Base-by-base conservation (phyloP, 805 yeast species). In the Pichia scutulata region DNA sequence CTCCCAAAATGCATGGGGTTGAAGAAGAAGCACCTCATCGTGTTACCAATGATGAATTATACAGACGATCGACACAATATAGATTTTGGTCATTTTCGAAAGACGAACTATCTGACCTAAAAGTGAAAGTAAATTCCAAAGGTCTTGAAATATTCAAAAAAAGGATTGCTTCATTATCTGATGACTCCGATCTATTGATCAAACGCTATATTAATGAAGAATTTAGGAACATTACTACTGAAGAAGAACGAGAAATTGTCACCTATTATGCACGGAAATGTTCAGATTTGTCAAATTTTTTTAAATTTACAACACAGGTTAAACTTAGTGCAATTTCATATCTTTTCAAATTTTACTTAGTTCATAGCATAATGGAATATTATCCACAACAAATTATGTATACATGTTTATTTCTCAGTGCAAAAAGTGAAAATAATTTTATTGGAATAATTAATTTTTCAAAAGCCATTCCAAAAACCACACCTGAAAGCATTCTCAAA, bases 351-450 rank as follows among this genome's bases (percentile, higher is more conserved):
- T 93, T 93, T 65, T 93, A 83, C 64, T 71, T 93, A 39, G 75
- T 75, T 23, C 81, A 89, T 63, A 82, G 92, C 25, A 92, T 86
- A 25, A 82, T 89, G 89, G 89, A 89, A 56, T 80, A 78, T 59
- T 93, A 88, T 60, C 99, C 99, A 12, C 86, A 87, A 60, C 77
- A 81, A 52, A 75, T 93, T 19, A 74, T 93, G 68, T 77, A 81
- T 48, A 84, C 95, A 2, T 84, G 96, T 55, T 76, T 93, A 13
- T 93, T 89, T 64, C 70, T 93, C 33, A 96, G 97, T 7, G 90
- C 97, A 41, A 93, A 93, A 67, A 80, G 90, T 18, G 99, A 93
- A 61, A 92, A 93, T 68, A 84, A 80, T 64, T 92, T 90, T 67
- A 84, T 93, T 28, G 80, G 96, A 25, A 86, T 92, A 52, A 84